phyloP scores from a whole-genome alignment of 345 rosid species.

The Eutrema yunnanense region DNA sequence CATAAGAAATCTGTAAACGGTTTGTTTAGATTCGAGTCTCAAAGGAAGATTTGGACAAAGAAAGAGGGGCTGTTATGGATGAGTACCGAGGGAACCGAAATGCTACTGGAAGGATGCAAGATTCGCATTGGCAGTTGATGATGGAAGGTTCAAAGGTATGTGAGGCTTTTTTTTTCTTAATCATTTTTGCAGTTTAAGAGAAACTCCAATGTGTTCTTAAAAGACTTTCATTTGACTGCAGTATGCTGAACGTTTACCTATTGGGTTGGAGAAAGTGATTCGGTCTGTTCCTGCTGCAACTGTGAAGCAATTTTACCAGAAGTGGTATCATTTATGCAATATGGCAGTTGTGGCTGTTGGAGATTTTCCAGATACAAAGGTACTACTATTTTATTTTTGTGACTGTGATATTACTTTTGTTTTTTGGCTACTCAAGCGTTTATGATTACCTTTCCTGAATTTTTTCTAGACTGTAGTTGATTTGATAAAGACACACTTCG shows the following conservation, averaged over 20 bases:
- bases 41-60: conserved; percentile 80
- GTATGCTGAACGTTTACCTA: conserved; percentile 93
- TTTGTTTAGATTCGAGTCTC: conserved; percentile 66
- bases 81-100: conserved; percentile 78
- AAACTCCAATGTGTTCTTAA: background rate
- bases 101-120: conserved; percentile 89
- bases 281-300: conserved; percentile 69
- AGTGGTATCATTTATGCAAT: conserved; percentile 78
- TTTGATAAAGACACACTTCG: conserved; percentile 71
- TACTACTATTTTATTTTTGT: conserved; percentile 10
- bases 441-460: background rate
- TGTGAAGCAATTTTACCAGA: conserved; percentile 64
- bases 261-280: conserved; percentile 88
- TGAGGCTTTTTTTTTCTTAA: conserved; percentile 28
- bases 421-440: conserved; percentile 1
- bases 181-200: background rate
- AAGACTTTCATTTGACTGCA: conserved; percentile 29
- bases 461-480: conserved; percentile 67
- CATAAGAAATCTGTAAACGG: background rate
- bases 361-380: conserved; percentile 85
- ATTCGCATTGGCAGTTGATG: conserved; percentile 79
- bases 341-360: conserved; percentile 97
- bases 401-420: conserved; percentile 3
- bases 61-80: conserved; percentile 94
- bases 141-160: conserved; percentile 91